Conservation (phyloP, 2,329 filamentous ascomycete genomes). For the Esteya vermicola region DNA sequence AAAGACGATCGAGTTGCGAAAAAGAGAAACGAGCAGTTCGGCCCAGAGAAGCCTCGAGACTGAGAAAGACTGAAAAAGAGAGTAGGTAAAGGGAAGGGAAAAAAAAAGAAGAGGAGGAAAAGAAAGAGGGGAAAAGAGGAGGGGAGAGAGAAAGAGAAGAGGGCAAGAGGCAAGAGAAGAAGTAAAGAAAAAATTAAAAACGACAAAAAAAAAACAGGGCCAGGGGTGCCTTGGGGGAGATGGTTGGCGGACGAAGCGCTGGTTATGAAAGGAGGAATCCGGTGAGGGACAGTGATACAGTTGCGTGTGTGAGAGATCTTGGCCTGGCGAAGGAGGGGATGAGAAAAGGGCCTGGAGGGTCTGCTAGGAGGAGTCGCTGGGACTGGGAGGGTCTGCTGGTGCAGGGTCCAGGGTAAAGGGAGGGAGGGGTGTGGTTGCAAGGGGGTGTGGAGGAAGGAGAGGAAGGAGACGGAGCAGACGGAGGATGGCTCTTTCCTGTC, state of each 20-base stretch:
- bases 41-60: too few species aligned
- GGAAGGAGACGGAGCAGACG: not conserved
- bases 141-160: constrained; percentile 5
- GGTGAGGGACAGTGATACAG: constrained; percentile 22
- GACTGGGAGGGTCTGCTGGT: too few species aligned
- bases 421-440: not conserved
- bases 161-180: constrained; percentile 8
- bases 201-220: not conserved
- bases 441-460: not conserved
- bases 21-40: too few species aligned
- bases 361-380: too few species aligned
- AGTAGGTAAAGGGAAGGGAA: not conserved
- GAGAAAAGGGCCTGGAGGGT: too few species aligned
- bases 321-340: constrained; percentile 12
- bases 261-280: constrained; percentile 21
- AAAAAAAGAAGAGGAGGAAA: not conserved
- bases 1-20: too few species aligned
- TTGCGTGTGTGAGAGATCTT: constrained; percentile 25
- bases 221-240: not conserved
- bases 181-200: constrained; percentile 2
- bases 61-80: not conserved
- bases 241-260: constrained; percentile 7
- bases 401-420: not conserved
- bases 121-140: not conserved
- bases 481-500: not conserved